Percentiles rank a stretch among this genome's conserved stretches.
These are phyloP conservation scores for Aschersonia sp. DNA, from an alignment of 2,329 filamentous ascomycete genomes.

Conservation along the genomic window DNA sequence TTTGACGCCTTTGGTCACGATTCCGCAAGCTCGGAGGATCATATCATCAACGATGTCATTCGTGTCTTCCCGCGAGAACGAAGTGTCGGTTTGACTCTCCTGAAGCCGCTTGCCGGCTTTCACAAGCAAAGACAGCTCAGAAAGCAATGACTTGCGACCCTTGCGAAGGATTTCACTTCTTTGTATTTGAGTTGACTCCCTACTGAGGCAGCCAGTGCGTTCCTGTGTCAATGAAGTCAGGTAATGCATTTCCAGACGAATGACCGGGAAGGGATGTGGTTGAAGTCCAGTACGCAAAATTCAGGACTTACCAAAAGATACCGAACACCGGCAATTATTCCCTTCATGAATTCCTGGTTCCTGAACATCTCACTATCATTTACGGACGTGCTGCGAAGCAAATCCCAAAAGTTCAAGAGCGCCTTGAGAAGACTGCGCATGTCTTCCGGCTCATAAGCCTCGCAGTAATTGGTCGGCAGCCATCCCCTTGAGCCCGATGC, in stretches of 20 bases:
- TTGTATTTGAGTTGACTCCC: conserved; percentile 63
- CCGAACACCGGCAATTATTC: conserved; percentile 83
- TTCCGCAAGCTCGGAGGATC: conserved; percentile 84
- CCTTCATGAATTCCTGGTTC: conserved; percentile 87
- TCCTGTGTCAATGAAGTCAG: conserved; percentile 40
- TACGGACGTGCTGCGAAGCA: conserved; percentile 63
- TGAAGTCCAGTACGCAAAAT: not conserved
- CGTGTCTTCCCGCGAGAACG: conserved; percentile 37
- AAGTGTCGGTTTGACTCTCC: conserved; percentile 45
- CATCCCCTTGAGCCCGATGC: conserved; percentile 79
- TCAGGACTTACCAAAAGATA: conserved; percentile 63
- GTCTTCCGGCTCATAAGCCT: conserved; percentile 78
- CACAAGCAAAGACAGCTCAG: conserved; percentile 78
- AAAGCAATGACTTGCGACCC: conserved; percentile 73
- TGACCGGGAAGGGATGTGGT: not conserved
- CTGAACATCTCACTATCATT: conserved; percentile 68
- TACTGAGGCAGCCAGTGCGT: conserved; percentile 71
- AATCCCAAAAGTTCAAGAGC: conserved; percentile 82
- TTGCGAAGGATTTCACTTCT: conserved; percentile 62
- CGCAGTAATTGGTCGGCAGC: conserved; percentile 97
- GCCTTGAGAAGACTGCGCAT: conserved; percentile 77
- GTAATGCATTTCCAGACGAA: not conserved
- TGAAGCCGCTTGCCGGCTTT: conserved; percentile 79
- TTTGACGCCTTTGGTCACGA: conserved; percentile 78
- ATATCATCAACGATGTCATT: conserved; percentile 81